These are phyloP conservation scores for Phytopythium mirpurense DNA, from an alignment of 352 stramenopile genomes.

Conservation along the genomic window DNA sequence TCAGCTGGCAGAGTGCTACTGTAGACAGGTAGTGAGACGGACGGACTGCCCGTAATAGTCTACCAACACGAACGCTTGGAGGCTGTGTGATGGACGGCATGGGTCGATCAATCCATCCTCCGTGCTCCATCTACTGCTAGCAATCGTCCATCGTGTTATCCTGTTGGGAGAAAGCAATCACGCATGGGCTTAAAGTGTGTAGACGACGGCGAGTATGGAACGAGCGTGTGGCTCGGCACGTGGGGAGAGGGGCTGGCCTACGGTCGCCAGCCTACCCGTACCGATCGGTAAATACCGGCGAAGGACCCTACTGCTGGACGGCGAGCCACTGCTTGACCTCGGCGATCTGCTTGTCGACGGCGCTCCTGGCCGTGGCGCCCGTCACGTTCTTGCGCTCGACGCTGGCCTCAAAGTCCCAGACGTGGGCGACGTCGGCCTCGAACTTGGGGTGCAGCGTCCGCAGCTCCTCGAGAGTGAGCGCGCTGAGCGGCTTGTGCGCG, in stretches of 20 bases:
- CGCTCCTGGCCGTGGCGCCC: constrained; percentile 75
- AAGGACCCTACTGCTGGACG: neutral
- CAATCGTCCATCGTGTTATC: too few relatives aligned
- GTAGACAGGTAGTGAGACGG: too few relatives aligned
- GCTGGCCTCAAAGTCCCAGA: constrained; percentile 90
- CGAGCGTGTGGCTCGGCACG: too few relatives aligned
- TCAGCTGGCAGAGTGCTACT: too few relatives aligned
- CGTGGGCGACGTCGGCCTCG: constrained; percentile 80
- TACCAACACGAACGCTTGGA: neutral
- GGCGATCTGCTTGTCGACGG: constrained; percentile 77
- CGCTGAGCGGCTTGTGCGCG: constrained; percentile 75
- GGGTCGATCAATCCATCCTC: too few relatives aligned
- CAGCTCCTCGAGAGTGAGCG: constrained; percentile 90
- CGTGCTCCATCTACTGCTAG: too few relatives aligned
- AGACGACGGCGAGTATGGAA: too few relatives aligned
- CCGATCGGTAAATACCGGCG: neutral
- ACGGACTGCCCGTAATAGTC: too few relatives aligned
- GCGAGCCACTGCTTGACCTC: constrained; percentile 70
- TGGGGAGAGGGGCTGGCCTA: too few relatives aligned
- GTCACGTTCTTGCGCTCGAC: constrained; percentile 90
- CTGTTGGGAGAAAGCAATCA: too few relatives aligned
- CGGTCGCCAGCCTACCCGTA: too few relatives aligned
- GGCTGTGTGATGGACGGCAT: neutral
- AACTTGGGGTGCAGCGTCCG: constrained; percentile 86
- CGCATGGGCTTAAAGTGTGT: too few relatives aligned